Conservation (phyloP, 345 rosid species). For the Abelmoschus esculentus region DNA sequence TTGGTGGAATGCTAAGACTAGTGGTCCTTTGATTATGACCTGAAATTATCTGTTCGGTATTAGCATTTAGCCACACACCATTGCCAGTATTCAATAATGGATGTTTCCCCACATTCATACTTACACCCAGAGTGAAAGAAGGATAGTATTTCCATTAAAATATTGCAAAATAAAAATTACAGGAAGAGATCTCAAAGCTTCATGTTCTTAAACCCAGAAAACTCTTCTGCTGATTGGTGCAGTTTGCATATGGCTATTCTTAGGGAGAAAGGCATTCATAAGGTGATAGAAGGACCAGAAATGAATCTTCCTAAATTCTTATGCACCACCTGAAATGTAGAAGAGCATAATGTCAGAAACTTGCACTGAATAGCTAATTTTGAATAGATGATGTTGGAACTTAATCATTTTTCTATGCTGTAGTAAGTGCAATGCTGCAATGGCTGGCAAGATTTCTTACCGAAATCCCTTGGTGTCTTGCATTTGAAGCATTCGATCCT, state of each 20-base stretch:
- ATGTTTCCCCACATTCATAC: slow-evolving; percentile 7
- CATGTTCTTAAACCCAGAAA: slow-evolving; percentile 13
- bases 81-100: slow-evolving; percentile 7
- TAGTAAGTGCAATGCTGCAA: background rate
- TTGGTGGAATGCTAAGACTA: slow-evolving; percentile 12
- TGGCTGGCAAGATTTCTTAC: slow-evolving; percentile 18
- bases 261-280: slow-evolving; percentile 11
- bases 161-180: background rate
- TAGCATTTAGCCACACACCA: slow-evolving; percentile 38
- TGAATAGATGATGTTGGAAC: slow-evolving; percentile 37
- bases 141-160: background rate
- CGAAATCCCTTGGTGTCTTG: slow-evolving; percentile 64
- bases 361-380: slow-evolving; percentile 46
- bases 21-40: slow-evolving; percentile 22
- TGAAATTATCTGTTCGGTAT: background rate
- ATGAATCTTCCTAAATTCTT: slow-evolving; percentile 3
- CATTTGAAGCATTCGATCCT: slow-evolving; percentile 83
- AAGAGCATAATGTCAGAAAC: background rate
- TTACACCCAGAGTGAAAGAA: background rate
- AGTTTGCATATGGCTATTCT: slow-evolving; percentile 10
- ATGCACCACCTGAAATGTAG: slow-evolving; percentile 29
- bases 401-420: background rate
- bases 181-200: slow-evolving; percentile 7
- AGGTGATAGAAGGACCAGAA: slow-evolving; percentile 6
- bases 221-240: slow-evolving; percentile 4